Percentiles rank a stretch among this genome's conserved stretches.
phyloP scores from a whole-genome alignment of 306 rosid genomes.

The Fagus sylvatica region DNA sequence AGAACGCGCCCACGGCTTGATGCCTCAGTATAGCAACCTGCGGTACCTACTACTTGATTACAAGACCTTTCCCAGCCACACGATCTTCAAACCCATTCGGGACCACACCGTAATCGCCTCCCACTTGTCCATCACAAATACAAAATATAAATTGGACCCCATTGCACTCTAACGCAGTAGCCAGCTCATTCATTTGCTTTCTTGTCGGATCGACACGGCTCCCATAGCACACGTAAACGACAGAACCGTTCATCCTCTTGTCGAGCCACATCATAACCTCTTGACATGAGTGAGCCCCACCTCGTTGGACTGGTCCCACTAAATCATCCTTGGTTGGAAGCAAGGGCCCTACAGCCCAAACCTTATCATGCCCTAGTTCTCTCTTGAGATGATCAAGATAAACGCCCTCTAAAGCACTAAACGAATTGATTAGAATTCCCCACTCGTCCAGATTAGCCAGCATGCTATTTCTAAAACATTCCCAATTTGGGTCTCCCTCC shows the following conservation, averaged over 20 bases:
- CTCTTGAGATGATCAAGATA: constrained; percentile 28
- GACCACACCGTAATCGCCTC: too few species aligned
- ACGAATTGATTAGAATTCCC: constrained; percentile 44
- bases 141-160: constrained; percentile 34
- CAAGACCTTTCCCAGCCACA: constrained; percentile 18
- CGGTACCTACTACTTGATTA: constrained; percentile 49
- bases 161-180: constrained; percentile 23
- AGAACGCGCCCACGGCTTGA: constrained; percentile 40
- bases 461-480: neutral
- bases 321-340: constrained; percentile 2
- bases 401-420: constrained; percentile 28
- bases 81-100: constrained; percentile 21
- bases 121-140: too few species aligned
- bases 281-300: neutral
- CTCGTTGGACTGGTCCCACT: constrained; percentile 28
- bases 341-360: constrained; percentile 49
- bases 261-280: constrained; percentile 38
- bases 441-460: constrained; percentile 17
- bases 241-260: neutral
- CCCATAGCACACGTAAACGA: constrained; percentile 48
- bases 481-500: constrained; percentile 37
- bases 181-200: constrained; percentile 31
- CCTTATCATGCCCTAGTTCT: constrained; percentile 33
- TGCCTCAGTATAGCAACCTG: constrained; percentile 41
- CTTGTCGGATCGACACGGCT: constrained; percentile 34